A percentile compares a stretch with the other conserved stretches of the same genome.
Conservation (phyloP, 2,329 filamentous ascomycete species). For the Cadophora luteo-olivacea region DNA sequence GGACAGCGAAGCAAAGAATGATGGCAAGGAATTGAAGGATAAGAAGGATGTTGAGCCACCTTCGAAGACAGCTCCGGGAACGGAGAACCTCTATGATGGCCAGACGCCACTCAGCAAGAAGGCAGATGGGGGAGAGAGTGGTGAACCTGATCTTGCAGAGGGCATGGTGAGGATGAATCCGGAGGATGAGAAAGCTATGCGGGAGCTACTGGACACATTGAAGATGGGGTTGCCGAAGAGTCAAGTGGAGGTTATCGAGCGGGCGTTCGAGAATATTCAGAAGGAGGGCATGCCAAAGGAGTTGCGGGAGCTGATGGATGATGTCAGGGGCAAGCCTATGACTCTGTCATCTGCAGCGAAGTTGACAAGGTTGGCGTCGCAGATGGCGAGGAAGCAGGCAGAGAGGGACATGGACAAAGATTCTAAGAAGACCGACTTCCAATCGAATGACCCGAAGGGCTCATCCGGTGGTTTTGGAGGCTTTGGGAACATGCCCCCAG, state of each 20-base stretch:
- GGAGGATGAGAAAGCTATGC: conserved; percentile 63
- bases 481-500: conserved; percentile 31
- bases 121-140: conserved; percentile 40
- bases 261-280: conserved; percentile 67
- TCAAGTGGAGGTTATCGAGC: conserved; percentile 65
- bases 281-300: conserved; percentile 71
- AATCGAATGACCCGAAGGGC: conserved; percentile 34
- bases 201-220: conserved; percentile 61
- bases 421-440: conserved; percentile 42
- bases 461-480: conserved; percentile 21
- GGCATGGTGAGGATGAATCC: conserved; percentile 51
- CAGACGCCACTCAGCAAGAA: conserved; percentile 46
- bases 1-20: conserved; percentile 32
- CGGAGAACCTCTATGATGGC: conserved; percentile 53
- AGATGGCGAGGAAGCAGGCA: conserved; percentile 43
- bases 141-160: conserved; percentile 35
- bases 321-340: conserved; percentile 39
- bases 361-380: conserved; percentile 45
- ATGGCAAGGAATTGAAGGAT: conserved; percentile 39
- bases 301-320: conserved; percentile 49
- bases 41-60: conserved; percentile 44
- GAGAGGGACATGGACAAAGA: conserved; percentile 39
- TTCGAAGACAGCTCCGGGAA: conserved; percentile 46
- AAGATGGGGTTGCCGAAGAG: conserved; percentile 65
- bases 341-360: conserved; percentile 39